phyloP scores from a whole-genome alignment of 768 basidiomycete species.

The Xerocomus brunneocitrinus region DNA sequence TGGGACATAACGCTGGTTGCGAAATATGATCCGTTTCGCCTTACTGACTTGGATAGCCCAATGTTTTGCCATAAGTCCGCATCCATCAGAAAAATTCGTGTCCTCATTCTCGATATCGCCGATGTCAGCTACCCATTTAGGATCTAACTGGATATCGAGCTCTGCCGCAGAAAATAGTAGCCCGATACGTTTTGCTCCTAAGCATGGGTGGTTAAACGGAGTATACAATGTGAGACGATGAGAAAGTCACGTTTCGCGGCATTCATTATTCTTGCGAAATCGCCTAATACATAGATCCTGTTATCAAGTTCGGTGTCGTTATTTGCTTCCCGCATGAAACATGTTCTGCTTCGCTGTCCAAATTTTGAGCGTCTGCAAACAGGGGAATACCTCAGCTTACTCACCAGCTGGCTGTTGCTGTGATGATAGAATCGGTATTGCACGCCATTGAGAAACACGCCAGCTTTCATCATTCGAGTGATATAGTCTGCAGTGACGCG shows the following conservation, averaged over 20 bases:
- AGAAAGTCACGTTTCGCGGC: conserved; percentile 50
- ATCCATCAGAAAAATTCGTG: conserved; percentile 64
- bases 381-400: background rate
- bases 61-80: conserved; percentile 54
- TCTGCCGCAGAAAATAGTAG: conserved; percentile 62
- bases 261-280: conserved; percentile 59
- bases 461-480: conserved; percentile 47
- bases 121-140: conserved; percentile 48
- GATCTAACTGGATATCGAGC: conserved; percentile 53
- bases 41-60: conserved; percentile 51
- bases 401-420: conserved; percentile 65
- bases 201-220: background rate
- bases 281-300: conserved; percentile 54
- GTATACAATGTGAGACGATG: background rate
- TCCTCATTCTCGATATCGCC: conserved; percentile 53
- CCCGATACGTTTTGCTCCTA: conserved; percentile 68
- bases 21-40: conserved; percentile 51
- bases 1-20: conserved; percentile 54
- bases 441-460: conserved; percentile 51
- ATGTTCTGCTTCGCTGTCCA: conserved; percentile 55
- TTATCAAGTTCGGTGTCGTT: conserved; percentile 53
- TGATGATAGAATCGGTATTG: conserved; percentile 71
- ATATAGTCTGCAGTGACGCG: conserved; percentile 53
- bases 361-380: background rate
- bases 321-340: conserved; percentile 54